phyloP scores from a whole-genome alignment of 169 alveolate species.

The Babesia sp. region DNA sequence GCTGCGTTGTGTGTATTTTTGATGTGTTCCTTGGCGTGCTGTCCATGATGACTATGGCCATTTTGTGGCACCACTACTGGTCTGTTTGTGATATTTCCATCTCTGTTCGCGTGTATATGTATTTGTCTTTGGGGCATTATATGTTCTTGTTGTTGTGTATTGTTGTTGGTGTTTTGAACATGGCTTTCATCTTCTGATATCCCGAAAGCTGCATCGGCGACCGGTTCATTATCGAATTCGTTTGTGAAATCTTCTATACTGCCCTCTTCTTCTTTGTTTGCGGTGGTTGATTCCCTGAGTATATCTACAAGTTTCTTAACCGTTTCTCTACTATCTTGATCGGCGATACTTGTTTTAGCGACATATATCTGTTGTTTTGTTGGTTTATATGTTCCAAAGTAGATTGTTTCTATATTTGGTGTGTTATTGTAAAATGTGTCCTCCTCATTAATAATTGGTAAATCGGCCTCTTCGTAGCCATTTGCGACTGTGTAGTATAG shows the following conservation, averaged over 20 bases:
- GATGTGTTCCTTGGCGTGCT: neutral
- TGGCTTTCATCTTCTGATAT: neutral
- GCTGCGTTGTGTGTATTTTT: neutral
- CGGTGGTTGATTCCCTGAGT: slow-evolving; percentile 30
- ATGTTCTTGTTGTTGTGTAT: neutral
- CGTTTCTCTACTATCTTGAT: slow-evolving; percentile 28
- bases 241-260: slow-evolving; percentile 12
- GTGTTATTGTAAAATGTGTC: neutral
- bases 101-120: no score
- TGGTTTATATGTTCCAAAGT: slow-evolving; percentile 24
- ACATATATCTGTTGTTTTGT: slow-evolving; percentile 5
- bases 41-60: slow-evolving; percentile 3
- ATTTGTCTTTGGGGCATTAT: no score
- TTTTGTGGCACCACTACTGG: no score
- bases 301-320: slow-evolving; percentile 34
- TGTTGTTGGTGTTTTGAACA: neutral
- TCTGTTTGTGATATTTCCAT: no score
- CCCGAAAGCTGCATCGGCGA: slow-evolving; percentile 32
- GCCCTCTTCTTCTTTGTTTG: neutral
- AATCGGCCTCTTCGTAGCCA: neutral
- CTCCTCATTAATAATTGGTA: neutral
- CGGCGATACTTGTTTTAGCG: slow-evolving; percentile 10
- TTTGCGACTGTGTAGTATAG: no score
- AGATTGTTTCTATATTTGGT: slow-evolving; percentile 10
- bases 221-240: slow-evolving; percentile 30